Evolutionary conservation across 169 alveolate species (phyloP).

Genomic region (Plasmodium knowlesi): DNA sequence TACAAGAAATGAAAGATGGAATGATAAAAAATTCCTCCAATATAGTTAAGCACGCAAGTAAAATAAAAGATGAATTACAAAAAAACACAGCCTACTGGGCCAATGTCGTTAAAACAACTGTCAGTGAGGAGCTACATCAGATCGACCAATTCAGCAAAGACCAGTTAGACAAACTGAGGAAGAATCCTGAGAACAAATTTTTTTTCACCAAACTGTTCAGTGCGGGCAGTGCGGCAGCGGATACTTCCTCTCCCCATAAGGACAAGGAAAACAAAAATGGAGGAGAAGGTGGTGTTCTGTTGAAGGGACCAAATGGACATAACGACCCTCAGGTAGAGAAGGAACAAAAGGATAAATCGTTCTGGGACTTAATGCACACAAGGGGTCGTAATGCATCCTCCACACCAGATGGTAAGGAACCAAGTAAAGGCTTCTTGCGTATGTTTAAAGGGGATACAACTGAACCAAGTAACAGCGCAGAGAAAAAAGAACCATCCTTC

Average conservation of each 20-base stretch:
- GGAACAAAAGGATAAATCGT: neutral
- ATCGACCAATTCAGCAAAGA: constrained; percentile 16
- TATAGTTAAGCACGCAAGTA: constrained; percentile 13
- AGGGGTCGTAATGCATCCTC: neutral
- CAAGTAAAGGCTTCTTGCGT: neutral
- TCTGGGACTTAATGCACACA: neutral
- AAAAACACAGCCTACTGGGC: constrained; percentile 8
- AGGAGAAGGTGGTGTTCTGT: neutral
- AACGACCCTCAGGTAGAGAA: neutral
- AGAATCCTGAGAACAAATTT: neutral
- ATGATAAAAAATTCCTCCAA: neutral
- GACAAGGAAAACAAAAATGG: neutral
- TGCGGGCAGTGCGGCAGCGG: neutral
- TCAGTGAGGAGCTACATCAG: constrained; percentile 16
- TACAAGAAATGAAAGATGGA: constrained; percentile 12
- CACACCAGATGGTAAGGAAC: neutral
- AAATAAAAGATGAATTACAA: constrained; percentile 26
- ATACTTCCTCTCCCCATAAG: neutral
- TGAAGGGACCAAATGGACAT: neutral
- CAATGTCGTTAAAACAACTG: constrained; percentile 7
- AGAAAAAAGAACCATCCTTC: neutral
- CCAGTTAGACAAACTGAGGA: constrained; percentile 19
- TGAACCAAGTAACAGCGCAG: neutral
- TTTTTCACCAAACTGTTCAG: constrained; percentile 20
- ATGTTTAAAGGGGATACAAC: neutral